These are phyloP conservation scores for Komagataella ulmi DNA, from an alignment of 805 yeast genomes.

Conservation along the genomic window DNA sequence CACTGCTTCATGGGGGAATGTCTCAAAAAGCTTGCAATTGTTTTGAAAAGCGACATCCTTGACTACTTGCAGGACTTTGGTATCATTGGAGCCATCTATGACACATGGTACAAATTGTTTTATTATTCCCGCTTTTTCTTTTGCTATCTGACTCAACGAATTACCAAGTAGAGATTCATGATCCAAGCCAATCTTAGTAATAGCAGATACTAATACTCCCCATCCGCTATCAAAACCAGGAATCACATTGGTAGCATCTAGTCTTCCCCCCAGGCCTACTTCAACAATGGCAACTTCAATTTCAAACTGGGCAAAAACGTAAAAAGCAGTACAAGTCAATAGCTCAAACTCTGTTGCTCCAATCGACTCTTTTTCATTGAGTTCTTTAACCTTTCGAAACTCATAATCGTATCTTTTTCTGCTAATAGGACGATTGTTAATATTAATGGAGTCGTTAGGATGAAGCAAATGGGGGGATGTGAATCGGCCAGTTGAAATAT, in stretches of 20 bases:
- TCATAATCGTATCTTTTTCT: conserved; percentile 27
- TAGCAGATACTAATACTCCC: conserved; percentile 51
- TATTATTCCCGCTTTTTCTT: conserved; percentile 79
- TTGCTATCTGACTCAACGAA: conserved; percentile 52
- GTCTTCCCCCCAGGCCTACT: conserved; percentile 86
- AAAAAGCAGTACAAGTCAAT: conserved; percentile 74
- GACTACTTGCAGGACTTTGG: conserved; percentile 35
- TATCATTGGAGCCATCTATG: conserved; percentile 55
- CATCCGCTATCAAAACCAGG: conserved; percentile 4
- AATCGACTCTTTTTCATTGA: conserved; percentile 26
- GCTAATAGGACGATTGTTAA: conserved; percentile 47
- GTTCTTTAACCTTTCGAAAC: conserved; percentile 24
- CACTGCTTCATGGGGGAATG: background rate
- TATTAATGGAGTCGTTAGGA: conserved; percentile 62
- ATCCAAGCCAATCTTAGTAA: conserved; percentile 78
- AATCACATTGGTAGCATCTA: conserved; percentile 76
- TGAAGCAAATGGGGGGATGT: conserved; percentile 78
- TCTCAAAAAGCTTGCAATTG: conserved; percentile 15
- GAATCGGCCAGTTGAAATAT: conserved; percentile 56
- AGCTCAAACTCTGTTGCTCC: conserved; percentile 84
- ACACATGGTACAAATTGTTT: conserved; percentile 48
- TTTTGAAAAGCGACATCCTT: conserved; percentile 18
- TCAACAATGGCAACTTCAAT: conserved; percentile 79
- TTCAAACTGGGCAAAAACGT: conserved; percentile 44
- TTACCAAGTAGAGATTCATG: conserved; percentile 70